Conservation (phyloP, 2,329 filamentous ascomycete genomes). For the Westerdykella ornata region DNA sequence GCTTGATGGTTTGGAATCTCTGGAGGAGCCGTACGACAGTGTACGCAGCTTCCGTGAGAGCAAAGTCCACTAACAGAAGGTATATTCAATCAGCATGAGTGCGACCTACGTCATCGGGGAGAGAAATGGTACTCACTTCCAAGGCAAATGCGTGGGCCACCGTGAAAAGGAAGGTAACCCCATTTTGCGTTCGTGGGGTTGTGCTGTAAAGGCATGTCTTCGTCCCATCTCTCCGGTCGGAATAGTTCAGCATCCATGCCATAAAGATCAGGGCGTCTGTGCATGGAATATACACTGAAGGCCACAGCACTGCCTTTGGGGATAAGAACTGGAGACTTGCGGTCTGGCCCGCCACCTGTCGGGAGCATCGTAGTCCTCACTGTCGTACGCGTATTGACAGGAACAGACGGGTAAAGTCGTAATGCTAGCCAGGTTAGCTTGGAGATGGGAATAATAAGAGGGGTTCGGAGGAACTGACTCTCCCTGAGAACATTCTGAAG, state of each 20-base stretch:
- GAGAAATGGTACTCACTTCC: constrained; percentile 10
- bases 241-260: constrained; percentile 16
- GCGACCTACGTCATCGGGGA: background rate
- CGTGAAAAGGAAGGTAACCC: constrained; percentile 19
- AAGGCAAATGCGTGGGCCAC: constrained; percentile 15
- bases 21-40: constrained; percentile 13
- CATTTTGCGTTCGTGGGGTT: constrained; percentile 13
- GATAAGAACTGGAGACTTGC: constrained; percentile 25
- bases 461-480: constrained; percentile 31
- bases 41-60: constrained; percentile 16
- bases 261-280: constrained; percentile 13
- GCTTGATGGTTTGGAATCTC: constrained; percentile 13
- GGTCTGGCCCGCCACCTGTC: constrained; percentile 21
- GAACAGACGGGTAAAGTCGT: constrained; percentile 23
- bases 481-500: constrained; percentile 26
- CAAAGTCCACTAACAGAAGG: constrained; percentile 15
- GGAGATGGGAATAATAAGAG: background rate
- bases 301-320: constrained; percentile 16
- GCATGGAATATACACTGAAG: constrained; percentile 17
- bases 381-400: constrained; percentile 21
- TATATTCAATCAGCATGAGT: constrained; percentile 1
- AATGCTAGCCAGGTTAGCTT: constrained; percentile 10
- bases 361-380: constrained; percentile 21
- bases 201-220: constrained; percentile 15
- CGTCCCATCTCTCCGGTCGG: constrained; percentile 21